A percentile compares a stretch with the other conserved stretches of the same genome.
phyloP scores from a whole-genome alignment of 768 basidiomycete genomes.

The Lentinula detonsa region DNA sequence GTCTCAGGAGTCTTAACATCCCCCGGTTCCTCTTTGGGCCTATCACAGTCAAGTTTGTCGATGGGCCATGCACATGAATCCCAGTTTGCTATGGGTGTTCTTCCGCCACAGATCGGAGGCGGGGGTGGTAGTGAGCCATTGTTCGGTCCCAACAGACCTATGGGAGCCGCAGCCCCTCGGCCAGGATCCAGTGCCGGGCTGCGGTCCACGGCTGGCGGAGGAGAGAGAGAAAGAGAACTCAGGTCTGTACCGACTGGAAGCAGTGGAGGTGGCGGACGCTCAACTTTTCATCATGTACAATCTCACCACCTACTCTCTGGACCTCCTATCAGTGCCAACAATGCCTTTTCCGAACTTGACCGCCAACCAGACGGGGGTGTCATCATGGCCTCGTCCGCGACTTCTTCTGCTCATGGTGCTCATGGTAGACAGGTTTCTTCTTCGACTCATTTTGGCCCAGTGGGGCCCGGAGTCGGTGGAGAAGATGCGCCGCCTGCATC shows the following conservation, averaged over 20 bases:
- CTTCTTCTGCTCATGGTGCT: neutral
- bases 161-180: neutral
- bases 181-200: neutral
- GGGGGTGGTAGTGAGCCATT: neutral
- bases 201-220: neutral
- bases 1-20: neutral
- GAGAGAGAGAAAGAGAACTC: neutral
- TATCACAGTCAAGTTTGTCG: neutral
- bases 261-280: neutral
- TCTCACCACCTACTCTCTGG: neutral
- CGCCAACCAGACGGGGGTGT: neutral
- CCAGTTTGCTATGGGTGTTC: neutral
- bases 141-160: neutral
- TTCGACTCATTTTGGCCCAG: neutral
- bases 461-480: neutral
- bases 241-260: neutral
- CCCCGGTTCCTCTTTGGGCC: neutral
- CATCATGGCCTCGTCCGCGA: neutral
- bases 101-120: neutral
- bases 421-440: constrained; percentile 1
- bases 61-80: neutral
- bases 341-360: neutral
- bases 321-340: neutral
- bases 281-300: neutral
- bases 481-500: too few relatives aligned